Percentiles rank a stretch among this genome's conserved stretches.
Evolutionary conservation across 768 basidiomycete species (phyloP).

Genomic region (Cystobasidium tubakii): DNA sequence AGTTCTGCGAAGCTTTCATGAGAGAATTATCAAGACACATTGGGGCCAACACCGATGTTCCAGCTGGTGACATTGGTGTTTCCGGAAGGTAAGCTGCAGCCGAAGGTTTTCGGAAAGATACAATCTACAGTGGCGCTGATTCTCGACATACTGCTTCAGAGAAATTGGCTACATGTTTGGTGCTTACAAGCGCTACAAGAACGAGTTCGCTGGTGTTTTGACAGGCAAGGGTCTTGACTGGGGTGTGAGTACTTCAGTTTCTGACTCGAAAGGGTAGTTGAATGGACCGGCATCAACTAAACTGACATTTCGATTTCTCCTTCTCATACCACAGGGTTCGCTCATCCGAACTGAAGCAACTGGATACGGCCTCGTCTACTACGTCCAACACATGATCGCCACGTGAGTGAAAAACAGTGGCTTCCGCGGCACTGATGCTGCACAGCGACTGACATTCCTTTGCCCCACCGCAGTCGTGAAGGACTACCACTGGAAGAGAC

Average conservation of each 20-base stretch:
- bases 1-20: slow-evolving; percentile 59
- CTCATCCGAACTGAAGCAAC: slow-evolving; percentile 67
- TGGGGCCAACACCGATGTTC: slow-evolving; percentile 66
- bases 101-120: neutral
- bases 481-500: slow-evolving; percentile 58
- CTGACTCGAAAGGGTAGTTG: too few relatives aligned
- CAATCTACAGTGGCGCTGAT: neutral
- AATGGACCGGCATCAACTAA: too few relatives aligned
- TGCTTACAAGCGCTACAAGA: slow-evolving; percentile 67
- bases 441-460: neutral
- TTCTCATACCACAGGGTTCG: slow-evolving; percentile 50
- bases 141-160: slow-evolving; percentile 46
- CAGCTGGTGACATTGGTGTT: slow-evolving; percentile 60
- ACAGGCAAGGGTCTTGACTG: slow-evolving; percentile 66
- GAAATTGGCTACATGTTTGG: slow-evolving; percentile 70
- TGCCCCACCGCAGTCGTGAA: slow-evolving; percentile 55
- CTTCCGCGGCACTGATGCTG: too few relatives aligned
- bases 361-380: slow-evolving; percentile 71
- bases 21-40: slow-evolving; percentile 54
- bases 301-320: too few relatives aligned
- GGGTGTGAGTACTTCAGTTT: slow-evolving; percentile 54
- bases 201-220: slow-evolving; percentile 64
- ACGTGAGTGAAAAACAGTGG: slow-evolving; percentile 44
- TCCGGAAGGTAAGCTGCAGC: slow-evolving; percentile 52
- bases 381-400: slow-evolving; percentile 60